Conservation (phyloP, 441 rosid genomes). For the Oxalis stricta region DNA sequence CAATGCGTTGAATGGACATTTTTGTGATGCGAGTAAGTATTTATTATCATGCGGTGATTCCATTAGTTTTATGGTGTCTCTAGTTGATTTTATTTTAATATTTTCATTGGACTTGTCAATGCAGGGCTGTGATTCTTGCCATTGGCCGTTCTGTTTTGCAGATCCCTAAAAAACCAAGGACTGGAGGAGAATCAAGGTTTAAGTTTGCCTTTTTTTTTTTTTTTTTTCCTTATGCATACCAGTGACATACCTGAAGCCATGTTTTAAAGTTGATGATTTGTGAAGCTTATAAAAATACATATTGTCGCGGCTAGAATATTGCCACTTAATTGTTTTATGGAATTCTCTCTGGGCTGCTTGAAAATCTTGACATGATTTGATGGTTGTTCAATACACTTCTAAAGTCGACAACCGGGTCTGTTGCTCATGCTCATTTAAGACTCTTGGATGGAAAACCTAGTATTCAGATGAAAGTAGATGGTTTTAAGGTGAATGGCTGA, state of each 20-base stretch:
- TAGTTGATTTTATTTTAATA: conserved; percentile 8
- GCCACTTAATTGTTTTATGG: too few species aligned
- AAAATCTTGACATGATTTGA: too few species aligned
- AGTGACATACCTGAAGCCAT: not conserved
- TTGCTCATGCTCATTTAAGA: not conserved
- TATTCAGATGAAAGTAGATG: not conserved
- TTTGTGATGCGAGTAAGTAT: conserved; percentile 59
- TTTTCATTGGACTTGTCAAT: conserved; percentile 7
- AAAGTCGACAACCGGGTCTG: too few species aligned
- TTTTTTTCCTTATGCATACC: not conserved
- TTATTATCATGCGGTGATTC: not conserved
- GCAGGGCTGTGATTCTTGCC: conserved; percentile 88
- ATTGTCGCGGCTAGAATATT: too few species aligned
- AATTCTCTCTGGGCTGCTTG: too few species aligned
- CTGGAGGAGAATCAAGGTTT: conserved; percentile 60
- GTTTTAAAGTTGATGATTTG: not conserved
- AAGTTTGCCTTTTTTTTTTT: conserved; percentile 2
- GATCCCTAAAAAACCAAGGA: conserved; percentile 62
- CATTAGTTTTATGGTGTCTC: conserved; percentile 4
- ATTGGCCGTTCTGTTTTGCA: conserved; percentile 64
- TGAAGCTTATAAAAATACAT: too few species aligned
- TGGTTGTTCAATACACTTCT: too few species aligned
- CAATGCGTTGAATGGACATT: conserved; percentile 54
- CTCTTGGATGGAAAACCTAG: not conserved
- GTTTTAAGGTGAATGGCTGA: not conserved